Evolutionary conservation across 129 eudicot genomes (phyloP), one percentile per base, ranked within the genome.

Genomic region (Escallonia herrerae): DNA sequence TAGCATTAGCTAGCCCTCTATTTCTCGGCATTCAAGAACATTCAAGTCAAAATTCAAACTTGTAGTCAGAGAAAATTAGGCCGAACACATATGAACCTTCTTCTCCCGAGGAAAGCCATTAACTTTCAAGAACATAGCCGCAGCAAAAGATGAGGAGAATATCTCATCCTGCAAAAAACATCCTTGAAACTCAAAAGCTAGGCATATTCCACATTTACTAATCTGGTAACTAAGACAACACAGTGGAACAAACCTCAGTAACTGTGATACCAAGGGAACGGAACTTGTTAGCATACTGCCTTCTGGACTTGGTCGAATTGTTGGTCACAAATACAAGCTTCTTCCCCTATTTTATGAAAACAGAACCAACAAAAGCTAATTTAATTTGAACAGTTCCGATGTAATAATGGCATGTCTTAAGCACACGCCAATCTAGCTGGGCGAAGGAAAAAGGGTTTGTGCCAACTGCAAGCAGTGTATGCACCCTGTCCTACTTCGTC

Each of bases 311-410:
- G 10, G 75, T 62, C 7, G 98, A 91, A 70, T 88, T 83, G 63
- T 91, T 91, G 40, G 98, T 91, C 38, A 91, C 91, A 48, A 91
- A 91, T n/a, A 91, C 80, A 65, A 91, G 78, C 82, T 85, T 87
- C 82, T 91, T 91, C 72, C 96, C 97, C 97, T 91, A 22, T 22
- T 22, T 22, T 22, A 22, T 22, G 33, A 22, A 22, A 22, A 22
- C 33, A 1, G 33, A 22, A 22, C 33, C 33, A 22, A 22, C 33
- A 22, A 22, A 22, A 22, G 33, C 33, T 22, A 22, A 22, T 22
- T 22, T 22, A 22, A 22, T 22, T 22, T 22, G 33, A 22, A 22
- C 33, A 22, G 33, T 1, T 22, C 33, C 33, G 33, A 22, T 22
- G 33, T 22, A 22, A 22, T 22, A 22, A 22, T 22, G 33, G 33